Evolutionary conservation across 176 grass and related monocot genomes (phyloP).

Genomic region (Ensete ventricosum): DNA sequence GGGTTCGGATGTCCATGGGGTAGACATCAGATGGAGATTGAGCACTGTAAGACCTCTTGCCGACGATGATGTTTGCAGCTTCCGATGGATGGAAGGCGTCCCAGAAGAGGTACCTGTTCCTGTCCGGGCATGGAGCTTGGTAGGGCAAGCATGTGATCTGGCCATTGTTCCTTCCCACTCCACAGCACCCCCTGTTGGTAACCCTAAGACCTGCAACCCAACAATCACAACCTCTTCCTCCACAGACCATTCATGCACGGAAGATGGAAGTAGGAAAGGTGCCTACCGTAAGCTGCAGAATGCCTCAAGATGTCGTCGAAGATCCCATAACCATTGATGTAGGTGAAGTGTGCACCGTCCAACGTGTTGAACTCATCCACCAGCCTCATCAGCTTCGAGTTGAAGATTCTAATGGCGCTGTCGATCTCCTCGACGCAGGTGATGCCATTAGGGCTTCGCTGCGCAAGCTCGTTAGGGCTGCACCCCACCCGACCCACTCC

Average conservation of each 20-base stretch:
- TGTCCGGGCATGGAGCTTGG: slow-evolving; percentile 69
- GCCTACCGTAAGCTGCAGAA: slow-evolving; percentile 43
- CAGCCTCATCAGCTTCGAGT: slow-evolving; percentile 38
- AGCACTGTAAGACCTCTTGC: slow-evolving; percentile 50
- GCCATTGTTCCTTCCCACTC: slow-evolving; percentile 93
- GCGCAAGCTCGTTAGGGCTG: slow-evolving; percentile 81
- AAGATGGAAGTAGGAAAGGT: background rate
- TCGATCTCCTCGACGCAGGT: slow-evolving; percentile 51
- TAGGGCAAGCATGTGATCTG: slow-evolving; percentile 85
- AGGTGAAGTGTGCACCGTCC: slow-evolving; percentile 71
- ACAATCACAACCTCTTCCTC: background rate
- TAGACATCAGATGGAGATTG: slow-evolving; percentile 44
- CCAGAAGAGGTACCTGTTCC: slow-evolving; percentile 87
- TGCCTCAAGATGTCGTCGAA: slow-evolving; percentile 54
- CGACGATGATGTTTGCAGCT: slow-evolving; percentile 66
- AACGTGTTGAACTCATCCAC: slow-evolving; percentile 64
- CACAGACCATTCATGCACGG: background rate
- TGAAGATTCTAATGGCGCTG: slow-evolving; percentile 66
- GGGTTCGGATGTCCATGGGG: slow-evolving; percentile 54
- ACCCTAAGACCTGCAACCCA: slow-evolving; percentile 42
- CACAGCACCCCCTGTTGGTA: slow-evolving; percentile 68
- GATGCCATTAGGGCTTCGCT: slow-evolving; percentile 49
- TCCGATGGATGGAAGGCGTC: slow-evolving; percentile 90
- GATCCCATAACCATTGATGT: slow-evolving; percentile 68
- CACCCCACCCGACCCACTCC: slow-evolving; percentile 88